These are phyloP conservation scores for Thozetella sp. DNA, from an alignment of 495 filamentous ascomycete species.

Conservation along the genomic window DNA sequence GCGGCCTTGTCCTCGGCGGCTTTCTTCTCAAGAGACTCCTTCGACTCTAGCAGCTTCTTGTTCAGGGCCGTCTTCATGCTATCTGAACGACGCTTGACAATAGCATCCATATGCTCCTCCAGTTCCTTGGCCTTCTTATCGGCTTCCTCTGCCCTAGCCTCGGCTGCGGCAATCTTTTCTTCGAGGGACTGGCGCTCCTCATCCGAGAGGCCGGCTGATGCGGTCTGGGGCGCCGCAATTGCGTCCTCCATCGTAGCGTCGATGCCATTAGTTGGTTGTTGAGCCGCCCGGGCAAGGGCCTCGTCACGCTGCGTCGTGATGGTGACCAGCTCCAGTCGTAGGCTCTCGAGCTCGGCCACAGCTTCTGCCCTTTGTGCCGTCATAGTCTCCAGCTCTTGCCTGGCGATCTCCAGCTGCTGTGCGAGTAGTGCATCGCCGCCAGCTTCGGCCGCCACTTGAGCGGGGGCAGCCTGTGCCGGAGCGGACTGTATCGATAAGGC, in stretches of 20 bases:
- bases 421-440: slow-evolving; percentile 59
- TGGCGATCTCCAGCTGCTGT: slow-evolving; percentile 59
- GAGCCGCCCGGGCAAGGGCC: slow-evolving; percentile 47
- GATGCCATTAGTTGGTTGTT: slow-evolving; percentile 29
- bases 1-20: slow-evolving; percentile 56
- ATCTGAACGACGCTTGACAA: slow-evolving; percentile 66
- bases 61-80: slow-evolving; percentile 73
- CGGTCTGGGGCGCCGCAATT: slow-evolving; percentile 22
- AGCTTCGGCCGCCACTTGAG: slow-evolving; percentile 7
- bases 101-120: slow-evolving; percentile 54
- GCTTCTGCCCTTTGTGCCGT: slow-evolving; percentile 32
- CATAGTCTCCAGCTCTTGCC: slow-evolving; percentile 42
- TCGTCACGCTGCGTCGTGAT: slow-evolving; percentile 43
- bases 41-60: slow-evolving; percentile 67
- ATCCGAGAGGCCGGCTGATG: slow-evolving; percentile 36
- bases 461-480: slow-evolving; percentile 2
- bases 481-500: slow-evolving; percentile 8
- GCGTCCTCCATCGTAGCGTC: slow-evolving; percentile 36
- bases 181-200: slow-evolving; percentile 54
- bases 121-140: slow-evolving; percentile 53
- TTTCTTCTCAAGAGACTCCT: slow-evolving; percentile 39
- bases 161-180: slow-evolving; percentile 43
- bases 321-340: slow-evolving; percentile 40
- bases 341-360: slow-evolving; percentile 46
- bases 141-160: slow-evolving; percentile 54